Conservation (phyloP, 2,329 filamentous ascomycete species). For the Paraphaeosphaeria minitans region DNA sequence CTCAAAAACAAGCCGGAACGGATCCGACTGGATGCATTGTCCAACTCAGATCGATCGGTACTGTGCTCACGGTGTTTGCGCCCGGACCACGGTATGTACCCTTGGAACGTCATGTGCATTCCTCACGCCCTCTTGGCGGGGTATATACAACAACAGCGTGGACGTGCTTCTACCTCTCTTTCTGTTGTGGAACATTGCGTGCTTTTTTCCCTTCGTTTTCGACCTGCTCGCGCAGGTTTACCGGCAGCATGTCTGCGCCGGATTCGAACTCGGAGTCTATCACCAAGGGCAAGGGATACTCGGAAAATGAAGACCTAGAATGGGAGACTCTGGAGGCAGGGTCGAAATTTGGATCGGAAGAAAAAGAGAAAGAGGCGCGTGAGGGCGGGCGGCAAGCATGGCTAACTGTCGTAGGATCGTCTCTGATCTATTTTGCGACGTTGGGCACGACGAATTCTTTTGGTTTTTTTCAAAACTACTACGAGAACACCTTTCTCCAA, state of each 20-base stretch:
- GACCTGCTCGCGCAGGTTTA: neutral
- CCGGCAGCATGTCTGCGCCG: neutral
- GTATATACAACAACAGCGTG: conserved; percentile 1
- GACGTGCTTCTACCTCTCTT: neutral
- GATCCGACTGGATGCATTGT: neutral
- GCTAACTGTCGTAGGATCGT: conserved; percentile 44
- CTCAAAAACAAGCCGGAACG: neutral
- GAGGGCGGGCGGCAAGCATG: conserved; percentile 25
- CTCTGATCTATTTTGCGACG: conserved; percentile 46
- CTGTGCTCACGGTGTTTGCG: neutral
- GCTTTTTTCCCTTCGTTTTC: neutral
- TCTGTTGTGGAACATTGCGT: neutral
- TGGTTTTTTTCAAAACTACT: conserved; percentile 55
- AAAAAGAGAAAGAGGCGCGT: neutral
- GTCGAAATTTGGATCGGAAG: neutral
- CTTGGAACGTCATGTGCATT: conserved; percentile 7
- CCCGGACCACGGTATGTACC: neutral
- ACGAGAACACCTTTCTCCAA: conserved; percentile 43
- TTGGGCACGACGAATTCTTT: conserved; percentile 52
- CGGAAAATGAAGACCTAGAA: neutral
- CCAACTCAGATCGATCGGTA: neutral
- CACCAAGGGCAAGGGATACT: neutral
- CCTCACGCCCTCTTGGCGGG: neutral
- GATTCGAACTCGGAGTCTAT: neutral
- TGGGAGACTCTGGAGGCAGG: neutral